These are phyloP conservation scores for Annulohypoxylon moriforme DNA, from an alignment of 495 filamentous ascomycete species.

Conservation along the genomic window DNA sequence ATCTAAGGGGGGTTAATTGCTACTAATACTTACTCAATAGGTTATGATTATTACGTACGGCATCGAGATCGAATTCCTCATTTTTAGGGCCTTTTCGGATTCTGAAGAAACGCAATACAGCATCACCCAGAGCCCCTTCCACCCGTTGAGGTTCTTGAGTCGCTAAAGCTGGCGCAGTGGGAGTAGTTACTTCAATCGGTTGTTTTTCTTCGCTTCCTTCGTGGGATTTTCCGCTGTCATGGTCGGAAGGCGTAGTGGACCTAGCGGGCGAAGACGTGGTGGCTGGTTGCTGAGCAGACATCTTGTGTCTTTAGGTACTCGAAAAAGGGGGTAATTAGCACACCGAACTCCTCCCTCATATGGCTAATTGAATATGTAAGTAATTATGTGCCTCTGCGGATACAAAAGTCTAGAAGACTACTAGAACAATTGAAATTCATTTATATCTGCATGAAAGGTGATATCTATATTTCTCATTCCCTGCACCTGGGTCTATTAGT, in stretches of 20 bases:
- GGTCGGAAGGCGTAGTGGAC: slow-evolving; percentile 31
- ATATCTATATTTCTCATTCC: neutral
- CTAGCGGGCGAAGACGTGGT: slow-evolving; percentile 1
- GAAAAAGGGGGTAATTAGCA: neutral
- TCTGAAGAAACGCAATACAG: slow-evolving; percentile 39
- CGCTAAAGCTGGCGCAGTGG: slow-evolving; percentile 29
- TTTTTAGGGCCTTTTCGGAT: slow-evolving; percentile 44
- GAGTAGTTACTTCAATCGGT: slow-evolving; percentile 3
- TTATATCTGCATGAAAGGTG: slow-evolving; percentile 8
- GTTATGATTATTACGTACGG: slow-evolving; percentile 29
- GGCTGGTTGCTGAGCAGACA: slow-evolving; percentile 36
- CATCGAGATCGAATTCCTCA: slow-evolving; percentile 39
- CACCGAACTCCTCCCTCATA: slow-evolving; percentile 9
- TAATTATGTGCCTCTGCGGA: neutral
- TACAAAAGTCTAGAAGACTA: neutral
- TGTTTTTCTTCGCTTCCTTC: slow-evolving; percentile 18
- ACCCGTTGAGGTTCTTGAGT: slow-evolving; percentile 31
- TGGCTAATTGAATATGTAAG: slow-evolving; percentile 2
- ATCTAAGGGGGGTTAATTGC: slow-evolving; percentile 31
- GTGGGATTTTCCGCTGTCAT: slow-evolving; percentile 16
- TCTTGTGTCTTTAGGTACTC: slow-evolving; percentile 9
- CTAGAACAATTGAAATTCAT: slow-evolving; percentile 3
- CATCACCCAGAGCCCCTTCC: slow-evolving; percentile 40
- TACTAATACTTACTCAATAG: neutral
- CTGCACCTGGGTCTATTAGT: neutral